Evolutionary conservation across 148 eudicot genomes (phyloP).

Genomic region (Polygonum aviculare): DNA sequence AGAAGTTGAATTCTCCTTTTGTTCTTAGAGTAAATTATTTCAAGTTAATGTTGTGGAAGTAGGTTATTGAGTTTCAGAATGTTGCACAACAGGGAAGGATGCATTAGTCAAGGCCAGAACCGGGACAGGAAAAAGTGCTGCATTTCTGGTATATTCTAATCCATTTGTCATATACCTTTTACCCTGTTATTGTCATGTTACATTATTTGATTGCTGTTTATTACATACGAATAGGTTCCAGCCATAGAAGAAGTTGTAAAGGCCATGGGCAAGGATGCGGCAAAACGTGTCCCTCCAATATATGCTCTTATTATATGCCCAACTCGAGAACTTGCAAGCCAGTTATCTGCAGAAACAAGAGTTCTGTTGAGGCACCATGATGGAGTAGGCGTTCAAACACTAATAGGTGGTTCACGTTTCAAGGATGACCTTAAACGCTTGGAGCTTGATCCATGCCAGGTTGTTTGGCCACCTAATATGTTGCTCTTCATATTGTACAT

Average conservation of each 20-base stretch:
- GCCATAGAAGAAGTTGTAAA: conserved; percentile 97
- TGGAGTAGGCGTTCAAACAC: conserved; percentile 74
- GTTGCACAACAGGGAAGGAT: conserved; percentile 59
- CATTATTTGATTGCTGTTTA: conserved; percentile 17
- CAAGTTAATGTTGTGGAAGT: background rate
- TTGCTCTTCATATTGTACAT: background rate
- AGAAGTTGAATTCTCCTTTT: background rate
- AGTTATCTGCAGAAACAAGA: conserved; percentile 83
- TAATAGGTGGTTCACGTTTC: conserved; percentile 87
- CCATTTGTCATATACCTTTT: conserved; percentile 8
- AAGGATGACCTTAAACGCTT: conserved; percentile 78
- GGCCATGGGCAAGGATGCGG: conserved; percentile 33
- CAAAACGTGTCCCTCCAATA: conserved; percentile 51
- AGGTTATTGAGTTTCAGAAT: conserved; percentile 14
- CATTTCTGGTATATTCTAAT: conserved; percentile 73
- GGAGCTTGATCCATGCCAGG: conserved; percentile 84
- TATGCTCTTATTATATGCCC: conserved; percentile 90
- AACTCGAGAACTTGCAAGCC: conserved; percentile 95
- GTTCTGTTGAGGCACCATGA: conserved; percentile 80
- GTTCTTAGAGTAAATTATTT: background rate
- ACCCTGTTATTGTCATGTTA: conserved; percentile 1
- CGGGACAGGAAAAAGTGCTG: conserved; percentile 88
- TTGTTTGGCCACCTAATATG: conserved; percentile 12
- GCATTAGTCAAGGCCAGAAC: conserved; percentile 78
- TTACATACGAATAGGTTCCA: conserved; percentile 81